These are phyloP conservation scores for Salix viminalis DNA, from an alignment of 345 rosid genomes.

Conservation along the genomic window DNA sequence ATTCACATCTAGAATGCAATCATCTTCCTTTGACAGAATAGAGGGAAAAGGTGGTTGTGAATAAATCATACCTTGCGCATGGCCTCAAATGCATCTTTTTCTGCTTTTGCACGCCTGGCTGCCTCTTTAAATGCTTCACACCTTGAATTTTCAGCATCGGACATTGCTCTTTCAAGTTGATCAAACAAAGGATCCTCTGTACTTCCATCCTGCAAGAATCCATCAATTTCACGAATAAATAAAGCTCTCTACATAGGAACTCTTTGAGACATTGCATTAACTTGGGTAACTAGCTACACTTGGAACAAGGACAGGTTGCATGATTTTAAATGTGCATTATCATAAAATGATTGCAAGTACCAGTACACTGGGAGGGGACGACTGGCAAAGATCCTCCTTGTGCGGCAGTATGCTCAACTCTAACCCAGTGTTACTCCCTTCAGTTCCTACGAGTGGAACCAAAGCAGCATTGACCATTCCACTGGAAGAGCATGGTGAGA, in stretches of 20 bases:
- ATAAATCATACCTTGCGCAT: slow-evolving; percentile 50
- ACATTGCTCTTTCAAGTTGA: slow-evolving; percentile 50
- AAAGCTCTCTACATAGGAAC: not conserved
- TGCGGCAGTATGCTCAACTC: slow-evolving; percentile 12
- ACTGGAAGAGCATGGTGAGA: slow-evolving; percentile 32
- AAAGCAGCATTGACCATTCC: slow-evolving; percentile 21
- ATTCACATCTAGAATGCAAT: not conserved
- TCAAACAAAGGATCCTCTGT: slow-evolving; percentile 42
- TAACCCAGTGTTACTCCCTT: slow-evolving; percentile 23
- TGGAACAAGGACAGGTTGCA: not conserved
- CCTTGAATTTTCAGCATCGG: slow-evolving; percentile 58
- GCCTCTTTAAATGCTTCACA: slow-evolving; percentile 61
- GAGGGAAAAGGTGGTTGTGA: not conserved
- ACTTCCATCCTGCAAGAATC: slow-evolving; percentile 54
- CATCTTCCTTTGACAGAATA: not conserved
- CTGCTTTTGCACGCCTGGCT: slow-evolving; percentile 57
- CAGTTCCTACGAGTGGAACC: slow-evolving; percentile 22
- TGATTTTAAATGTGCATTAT: not conserved
- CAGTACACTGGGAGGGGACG: slow-evolving; percentile 51
- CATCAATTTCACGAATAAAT: slow-evolving; percentile 9
- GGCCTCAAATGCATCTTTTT: slow-evolving; percentile 61
- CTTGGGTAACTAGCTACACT: not conserved
- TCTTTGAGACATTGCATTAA: not conserved
- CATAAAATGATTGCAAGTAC: slow-evolving; percentile 38
- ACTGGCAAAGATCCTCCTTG: slow-evolving; percentile 26